Base-by-base conservation (phyloP, 305 asterid species). In the Ajuga reptans region DNA sequence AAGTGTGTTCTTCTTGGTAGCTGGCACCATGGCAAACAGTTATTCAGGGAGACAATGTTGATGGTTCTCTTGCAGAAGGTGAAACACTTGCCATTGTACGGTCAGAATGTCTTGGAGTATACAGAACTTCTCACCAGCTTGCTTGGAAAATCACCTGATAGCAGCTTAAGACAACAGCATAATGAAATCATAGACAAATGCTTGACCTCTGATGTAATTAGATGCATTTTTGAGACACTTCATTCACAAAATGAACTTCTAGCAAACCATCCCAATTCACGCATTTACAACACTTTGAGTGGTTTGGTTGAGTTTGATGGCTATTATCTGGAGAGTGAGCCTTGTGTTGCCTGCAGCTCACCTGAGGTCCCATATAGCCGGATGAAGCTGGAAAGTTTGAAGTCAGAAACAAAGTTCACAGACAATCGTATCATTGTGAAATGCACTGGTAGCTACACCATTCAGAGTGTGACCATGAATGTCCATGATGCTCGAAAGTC, bases 261-360 rank as follows among this genome's bases (percentile, higher is more conserved):
- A 85, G 99, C 99, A 9, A 94, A 94, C 80, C 99, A 94, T 86
- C 99, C 99, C n/a, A 94, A 94, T 78, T 94, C 99, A 58, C 98
- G 99, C 64, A 94, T 94, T 69, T 94, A 94, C 84, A 91, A 88
- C 81, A 94, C 99, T 11, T 75, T 94, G 84, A 91, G 96, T 82
- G 93, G 98, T 67, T 84, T 94, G 91, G 99, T 94, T 77, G 99
- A 94, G 77, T 94, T 94, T 82, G 99, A 94, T 80, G 99, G 99
- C 64, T 94, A 94, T 83, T 94, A 94, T 86, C 99, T 94, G 67
- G 99, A 94, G 83, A 94, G 99, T 78, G 99, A 94, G 79, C 99
- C 99, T 70, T 94, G 99, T 85, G 99, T 94, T 78, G 93, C 98
- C 74, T 94, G 99, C 85, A 94, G 99, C 85, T 89, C 98, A 15